phyloP scores from a whole-genome alignment of 2,329 filamentous ascomycete species.

The Metarhizium brunneum region DNA sequence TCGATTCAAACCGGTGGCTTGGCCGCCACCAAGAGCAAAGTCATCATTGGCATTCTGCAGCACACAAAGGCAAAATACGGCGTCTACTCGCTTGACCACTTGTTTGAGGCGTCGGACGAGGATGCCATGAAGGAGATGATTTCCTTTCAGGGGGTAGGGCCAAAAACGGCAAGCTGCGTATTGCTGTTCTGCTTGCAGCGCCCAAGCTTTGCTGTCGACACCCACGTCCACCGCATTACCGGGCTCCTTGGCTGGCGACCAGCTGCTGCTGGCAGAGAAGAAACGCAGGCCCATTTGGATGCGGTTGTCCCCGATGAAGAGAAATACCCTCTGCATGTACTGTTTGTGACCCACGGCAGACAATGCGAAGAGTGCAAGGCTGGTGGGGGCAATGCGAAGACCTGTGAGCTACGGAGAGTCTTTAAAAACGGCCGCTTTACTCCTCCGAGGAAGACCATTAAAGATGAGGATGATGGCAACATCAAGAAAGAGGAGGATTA shows the following conservation, averaged over 20 bases:
- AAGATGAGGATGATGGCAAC: background rate
- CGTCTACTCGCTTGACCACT: conserved; percentile 37
- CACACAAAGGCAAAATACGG: conserved; percentile 45
- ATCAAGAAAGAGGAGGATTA: background rate
- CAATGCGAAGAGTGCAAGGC: conserved; percentile 35
- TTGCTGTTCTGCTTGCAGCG: conserved; percentile 39
- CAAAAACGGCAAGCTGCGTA: conserved; percentile 46
- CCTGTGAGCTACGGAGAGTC: conserved; percentile 30
- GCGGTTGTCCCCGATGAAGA: conserved; percentile 34
- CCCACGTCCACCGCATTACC: conserved; percentile 40
- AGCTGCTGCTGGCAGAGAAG: conserved; percentile 27
- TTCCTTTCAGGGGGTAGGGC: conserved; percentile 40
- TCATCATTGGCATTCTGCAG: conserved; percentile 59
- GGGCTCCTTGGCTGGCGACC: conserved; percentile 42
- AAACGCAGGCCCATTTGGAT: conserved; percentile 41
- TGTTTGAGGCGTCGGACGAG: conserved; percentile 31
- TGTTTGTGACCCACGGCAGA: conserved; percentile 39
- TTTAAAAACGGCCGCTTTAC: conserved; percentile 21
- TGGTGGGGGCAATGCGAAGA: conserved; percentile 28
- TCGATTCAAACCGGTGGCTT: conserved; percentile 66
- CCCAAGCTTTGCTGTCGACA: conserved; percentile 43
- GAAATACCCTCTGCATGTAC: conserved; percentile 41
- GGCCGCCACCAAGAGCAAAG: conserved; percentile 61
- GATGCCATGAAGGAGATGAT: conserved; percentile 42
- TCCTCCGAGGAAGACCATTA: conserved; percentile 7